A percentile compares a stretch with the other conserved stretches of the same genome.
These are phyloP conservation scores for Vanderwaltozyma verrucispora DNA, from an alignment of 805 yeast species.

Conservation along the genomic window DNA sequence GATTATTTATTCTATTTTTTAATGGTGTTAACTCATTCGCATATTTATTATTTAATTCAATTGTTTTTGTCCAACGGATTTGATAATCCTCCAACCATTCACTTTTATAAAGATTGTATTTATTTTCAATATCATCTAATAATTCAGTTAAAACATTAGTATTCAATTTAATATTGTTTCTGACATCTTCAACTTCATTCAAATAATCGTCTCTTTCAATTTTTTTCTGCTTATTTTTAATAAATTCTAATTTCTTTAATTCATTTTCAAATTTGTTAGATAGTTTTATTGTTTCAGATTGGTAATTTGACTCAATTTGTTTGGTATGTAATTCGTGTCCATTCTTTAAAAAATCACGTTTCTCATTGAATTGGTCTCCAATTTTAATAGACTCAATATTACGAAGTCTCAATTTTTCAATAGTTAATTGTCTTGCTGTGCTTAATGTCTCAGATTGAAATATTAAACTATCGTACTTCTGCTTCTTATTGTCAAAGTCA, in stretches of 20 bases:
- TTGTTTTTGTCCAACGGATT: slow-evolving; percentile 19
- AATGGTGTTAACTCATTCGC: slow-evolving; percentile 12
- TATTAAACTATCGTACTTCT: slow-evolving; percentile 14
- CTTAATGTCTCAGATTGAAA: slow-evolving; percentile 21
- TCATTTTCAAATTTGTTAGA: slow-evolving; percentile 28
- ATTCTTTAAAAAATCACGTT: slow-evolving; percentile 16
- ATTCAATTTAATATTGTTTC: slow-evolving; percentile 16
- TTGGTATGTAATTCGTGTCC: slow-evolving; percentile 29
- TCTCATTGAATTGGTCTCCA: slow-evolving; percentile 18
- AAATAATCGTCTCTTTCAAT: slow-evolving; percentile 20
- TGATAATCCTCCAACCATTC: slow-evolving; percentile 22
- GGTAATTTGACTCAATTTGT: slow-evolving; percentile 28
- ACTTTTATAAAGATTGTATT: slow-evolving; percentile 12
- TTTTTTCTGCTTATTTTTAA: slow-evolving; percentile 27
- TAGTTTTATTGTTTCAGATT: slow-evolving; percentile 29
- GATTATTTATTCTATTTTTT: slow-evolving; percentile 7
- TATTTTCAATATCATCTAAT: slow-evolving; percentile 12
- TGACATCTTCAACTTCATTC: slow-evolving; percentile 25
- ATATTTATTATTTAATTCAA: slow-evolving; percentile 21
- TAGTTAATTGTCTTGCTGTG: slow-evolving; percentile 19
- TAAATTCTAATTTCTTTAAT: slow-evolving; percentile 32
- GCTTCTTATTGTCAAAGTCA: slow-evolving; percentile 13
- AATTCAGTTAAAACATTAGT: slow-evolving; percentile 10
- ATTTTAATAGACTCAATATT: slow-evolving; percentile 26
- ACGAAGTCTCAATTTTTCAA: slow-evolving; percentile 23